A percentile compares a stretch with the other conserved stretches of the same genome.
Conservation (phyloP, 2,329 filamentous ascomycete genomes). For the Ceratocystis albifundus region DNA sequence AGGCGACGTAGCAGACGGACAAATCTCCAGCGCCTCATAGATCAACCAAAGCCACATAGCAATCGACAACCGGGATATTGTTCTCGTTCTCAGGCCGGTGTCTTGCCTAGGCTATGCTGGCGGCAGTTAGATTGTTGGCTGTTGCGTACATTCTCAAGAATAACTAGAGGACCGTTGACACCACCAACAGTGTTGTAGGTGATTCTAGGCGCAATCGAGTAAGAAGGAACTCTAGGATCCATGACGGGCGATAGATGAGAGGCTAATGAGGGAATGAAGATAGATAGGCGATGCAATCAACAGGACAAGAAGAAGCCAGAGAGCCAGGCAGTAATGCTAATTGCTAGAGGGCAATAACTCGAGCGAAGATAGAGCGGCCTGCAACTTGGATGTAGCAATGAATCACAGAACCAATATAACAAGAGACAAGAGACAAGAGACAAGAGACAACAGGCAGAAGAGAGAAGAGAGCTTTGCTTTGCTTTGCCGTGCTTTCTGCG, state of each 20-base stretch:
- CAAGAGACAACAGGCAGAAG: neutral
- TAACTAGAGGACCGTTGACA: constrained; percentile 94
- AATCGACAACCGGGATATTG: neutral
- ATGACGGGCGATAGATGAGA: constrained; percentile 11
- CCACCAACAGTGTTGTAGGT: constrained; percentile 97
- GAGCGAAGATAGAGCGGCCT: too few relatives aligned
- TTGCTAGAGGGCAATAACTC: too few relatives aligned
- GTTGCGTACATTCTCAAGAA: constrained; percentile 75
- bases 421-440: neutral
- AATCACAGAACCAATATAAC: too few relatives aligned
- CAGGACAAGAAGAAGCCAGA: neutral
- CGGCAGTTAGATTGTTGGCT: neutral
- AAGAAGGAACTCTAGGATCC: constrained; percentile 48
- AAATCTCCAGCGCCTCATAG: too few relatives aligned
- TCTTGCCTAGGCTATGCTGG: neutral
- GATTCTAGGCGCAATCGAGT: constrained; percentile 51
- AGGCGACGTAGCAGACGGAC: neutral
- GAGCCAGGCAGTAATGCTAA: neutral
- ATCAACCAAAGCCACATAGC: neutral
- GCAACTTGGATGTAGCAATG: too few relatives aligned
- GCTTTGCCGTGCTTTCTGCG: too few relatives aligned
- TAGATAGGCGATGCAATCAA: neutral
- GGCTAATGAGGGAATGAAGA: constrained; percentile 4
- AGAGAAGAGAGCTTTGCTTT: neutral
- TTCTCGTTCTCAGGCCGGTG: neutral